These are phyloP conservation scores for Monilinia vaccinii-corymbosi DNA, from an alignment of 2,329 filamentous ascomycete genomes.

Conservation along the genomic window DNA sequence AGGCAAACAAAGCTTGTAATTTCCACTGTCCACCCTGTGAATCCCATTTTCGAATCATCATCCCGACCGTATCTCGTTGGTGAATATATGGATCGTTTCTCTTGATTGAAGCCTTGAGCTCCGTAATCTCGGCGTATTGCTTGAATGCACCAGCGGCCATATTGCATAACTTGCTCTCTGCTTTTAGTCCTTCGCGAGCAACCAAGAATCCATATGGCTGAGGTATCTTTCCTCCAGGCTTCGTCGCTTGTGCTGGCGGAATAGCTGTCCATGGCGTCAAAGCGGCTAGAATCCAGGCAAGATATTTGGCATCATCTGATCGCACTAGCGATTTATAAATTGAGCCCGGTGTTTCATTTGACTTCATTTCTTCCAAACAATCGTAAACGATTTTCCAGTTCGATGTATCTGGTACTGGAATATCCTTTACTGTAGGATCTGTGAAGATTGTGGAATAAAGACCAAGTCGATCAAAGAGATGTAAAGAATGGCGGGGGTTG, in stretches of 20 bases:
- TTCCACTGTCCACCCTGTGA: slow-evolving; percentile 54
- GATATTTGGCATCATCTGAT: slow-evolving; percentile 56
- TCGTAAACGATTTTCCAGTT: slow-evolving; percentile 58
- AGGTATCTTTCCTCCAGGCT: slow-evolving; percentile 38
- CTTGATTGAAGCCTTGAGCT: slow-evolving; percentile 47
- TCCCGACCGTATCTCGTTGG: slow-evolving; percentile 58
- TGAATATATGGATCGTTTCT: slow-evolving; percentile 37
- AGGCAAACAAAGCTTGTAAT: slow-evolving; percentile 57
- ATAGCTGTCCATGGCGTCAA: slow-evolving; percentile 63
- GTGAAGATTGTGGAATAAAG: slow-evolving; percentile 69
- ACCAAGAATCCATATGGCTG: slow-evolving; percentile 54
- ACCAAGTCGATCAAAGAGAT: slow-evolving; percentile 54
- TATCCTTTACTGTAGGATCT: slow-evolving; percentile 48
- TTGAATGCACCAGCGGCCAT: slow-evolving; percentile 55
- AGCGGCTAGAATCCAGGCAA: slow-evolving; percentile 69
- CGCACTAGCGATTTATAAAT: slow-evolving; percentile 48
- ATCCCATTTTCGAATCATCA: slow-evolving; percentile 68
- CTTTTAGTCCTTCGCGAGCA: slow-evolving; percentile 68
- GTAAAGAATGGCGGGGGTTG: slow-evolving; percentile 51
- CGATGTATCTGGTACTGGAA: slow-evolving; percentile 45
- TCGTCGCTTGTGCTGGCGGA: slow-evolving; percentile 32
- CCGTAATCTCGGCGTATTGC: slow-evolving; percentile 55
- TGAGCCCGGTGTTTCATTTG: slow-evolving; percentile 37
- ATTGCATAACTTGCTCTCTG: slow-evolving; percentile 65
- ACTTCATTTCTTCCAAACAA: slow-evolving; percentile 45